phyloP scores from a whole-genome alignment of 106 monocot species.

The Gastrodia elata region DNA sequence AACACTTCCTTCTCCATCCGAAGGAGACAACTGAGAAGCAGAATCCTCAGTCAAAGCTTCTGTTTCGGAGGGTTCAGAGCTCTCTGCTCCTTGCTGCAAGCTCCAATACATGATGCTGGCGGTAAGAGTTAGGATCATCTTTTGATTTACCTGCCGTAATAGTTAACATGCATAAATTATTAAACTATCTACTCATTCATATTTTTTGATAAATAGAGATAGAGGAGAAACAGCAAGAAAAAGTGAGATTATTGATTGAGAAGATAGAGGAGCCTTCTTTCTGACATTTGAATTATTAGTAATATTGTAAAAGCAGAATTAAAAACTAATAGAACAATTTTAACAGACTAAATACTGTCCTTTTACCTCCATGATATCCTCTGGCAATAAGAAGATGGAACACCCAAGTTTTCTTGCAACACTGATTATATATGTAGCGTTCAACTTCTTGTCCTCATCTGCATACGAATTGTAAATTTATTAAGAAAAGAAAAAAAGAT shows the following conservation, averaged over 20 bases:
- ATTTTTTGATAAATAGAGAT: too few species aligned
- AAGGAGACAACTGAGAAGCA: conserved; percentile 4
- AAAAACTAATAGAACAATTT: not conserved
- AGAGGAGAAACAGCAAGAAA: not conserved
- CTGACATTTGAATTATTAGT: not conserved
- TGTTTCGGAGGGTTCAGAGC: conserved; percentile 13
- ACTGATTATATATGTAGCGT: conserved; percentile 90
- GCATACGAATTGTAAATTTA: conserved; percentile 7
- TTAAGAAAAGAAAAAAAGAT: not conserved
- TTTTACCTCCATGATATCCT: conserved; percentile 91
- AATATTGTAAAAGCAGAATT: not conserved
- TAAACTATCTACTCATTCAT: too few species aligned
- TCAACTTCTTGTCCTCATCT: conserved; percentile 88
- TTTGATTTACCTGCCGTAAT: conserved; percentile 62
- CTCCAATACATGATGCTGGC: conserved; percentile 95
- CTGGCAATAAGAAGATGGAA: conserved; percentile 81
- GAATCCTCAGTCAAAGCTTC: conserved; percentile 3
- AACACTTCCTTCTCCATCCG: conserved; percentile 9
- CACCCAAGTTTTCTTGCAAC: conserved; percentile 86
- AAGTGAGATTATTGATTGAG: too few species aligned
- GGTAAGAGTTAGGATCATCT: conserved; percentile 83
- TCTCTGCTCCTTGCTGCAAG: conserved; percentile 32
- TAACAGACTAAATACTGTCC: not conserved
- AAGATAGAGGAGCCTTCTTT: too few species aligned
- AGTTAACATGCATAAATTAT: not conserved